These are phyloP conservation scores for Krasilnikovozyma curviuscula DNA, from an alignment of 768 basidiomycete genomes.

Conservation along the genomic window DNA sequence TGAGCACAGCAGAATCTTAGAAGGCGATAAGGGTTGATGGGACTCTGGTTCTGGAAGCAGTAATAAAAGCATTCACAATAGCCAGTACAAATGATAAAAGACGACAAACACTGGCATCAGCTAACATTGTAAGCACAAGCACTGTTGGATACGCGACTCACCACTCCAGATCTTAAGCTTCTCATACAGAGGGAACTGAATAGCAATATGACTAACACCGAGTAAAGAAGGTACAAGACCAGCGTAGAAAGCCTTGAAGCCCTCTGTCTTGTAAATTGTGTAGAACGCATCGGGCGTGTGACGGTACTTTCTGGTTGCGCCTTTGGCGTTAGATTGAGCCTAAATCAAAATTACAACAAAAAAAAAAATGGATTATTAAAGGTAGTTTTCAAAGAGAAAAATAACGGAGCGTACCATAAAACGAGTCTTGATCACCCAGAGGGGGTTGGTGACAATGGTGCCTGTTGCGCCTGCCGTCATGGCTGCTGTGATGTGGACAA, in stretches of 20 bases:
- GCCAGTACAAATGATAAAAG: not conserved
- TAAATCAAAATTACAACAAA: constrained; percentile 22
- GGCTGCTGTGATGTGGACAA: constrained; percentile 65
- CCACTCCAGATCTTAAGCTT: constrained; percentile 68
- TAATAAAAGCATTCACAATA: not conserved
- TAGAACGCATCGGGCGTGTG: constrained; percentile 77
- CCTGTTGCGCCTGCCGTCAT: constrained; percentile 89
- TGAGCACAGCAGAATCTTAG: constrained; percentile 65
- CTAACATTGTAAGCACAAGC: not conserved
- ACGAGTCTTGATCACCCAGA: constrained; percentile 98
- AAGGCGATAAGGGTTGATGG: constrained; percentile 33
- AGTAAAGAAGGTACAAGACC: constrained; percentile 81
- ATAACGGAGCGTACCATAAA: constrained; percentile 57
- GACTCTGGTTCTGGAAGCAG: constrained; percentile 20
- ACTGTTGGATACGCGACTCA: constrained; percentile 32
- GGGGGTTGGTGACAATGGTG: constrained; percentile 80
- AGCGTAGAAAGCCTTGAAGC: constrained; percentile 73
- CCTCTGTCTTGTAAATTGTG: constrained; percentile 80
- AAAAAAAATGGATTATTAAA: constrained; percentile 10
- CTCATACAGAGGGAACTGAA: constrained; percentile 95
- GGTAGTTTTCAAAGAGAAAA: too few relatives aligned
- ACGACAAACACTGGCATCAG: not conserved
- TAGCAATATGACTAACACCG: constrained; percentile 84
- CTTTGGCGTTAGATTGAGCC: constrained; percentile 65
- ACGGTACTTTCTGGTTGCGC: constrained; percentile 39